Conservation (phyloP, 2,329 filamentous ascomycete genomes). For the Aspergillus alliaceus region DNA sequence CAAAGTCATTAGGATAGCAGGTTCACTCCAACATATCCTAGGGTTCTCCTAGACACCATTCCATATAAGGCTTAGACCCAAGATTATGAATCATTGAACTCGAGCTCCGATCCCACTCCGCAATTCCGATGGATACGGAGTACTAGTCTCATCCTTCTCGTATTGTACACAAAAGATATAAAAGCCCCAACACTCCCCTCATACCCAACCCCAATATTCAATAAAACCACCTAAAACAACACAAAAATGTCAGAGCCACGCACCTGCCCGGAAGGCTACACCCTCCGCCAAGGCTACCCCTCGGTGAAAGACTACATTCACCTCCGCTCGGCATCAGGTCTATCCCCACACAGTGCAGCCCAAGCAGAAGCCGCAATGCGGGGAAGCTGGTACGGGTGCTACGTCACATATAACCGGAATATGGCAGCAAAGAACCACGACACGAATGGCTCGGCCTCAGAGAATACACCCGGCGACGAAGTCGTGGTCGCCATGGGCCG, state of each 20-base stretch:
- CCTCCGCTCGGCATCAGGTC: constrained; percentile 39
- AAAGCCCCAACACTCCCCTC: neutral
- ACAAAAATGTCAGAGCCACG: neutral
- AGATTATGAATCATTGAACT: too few relatives aligned
- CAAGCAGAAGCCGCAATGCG: constrained; percentile 37
- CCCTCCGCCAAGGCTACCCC: constrained; percentile 37
- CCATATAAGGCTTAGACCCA: neutral
- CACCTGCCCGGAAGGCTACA: constrained; percentile 37
- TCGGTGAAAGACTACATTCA: constrained; percentile 36
- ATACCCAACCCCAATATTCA: neutral
- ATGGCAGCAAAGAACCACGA: neutral
- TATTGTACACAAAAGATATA: neutral
- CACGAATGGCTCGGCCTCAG: rapidly evolving
- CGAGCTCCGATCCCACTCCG: neutral
- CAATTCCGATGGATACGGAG: neutral
- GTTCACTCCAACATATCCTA: too few relatives aligned
- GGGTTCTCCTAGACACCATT: neutral
- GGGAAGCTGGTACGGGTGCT: constrained; percentile 48
- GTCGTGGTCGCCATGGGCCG: constrained; percentile 50
- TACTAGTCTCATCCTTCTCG: neutral
- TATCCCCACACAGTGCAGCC: constrained; percentile 37
- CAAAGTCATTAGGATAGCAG: too few relatives aligned
- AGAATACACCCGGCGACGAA: neutral
- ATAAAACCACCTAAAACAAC: neutral
- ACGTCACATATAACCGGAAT: constrained; percentile 30